Conservation (phyloP, 2,329 filamentous ascomycete genomes). For the Penicillium aurantiogriseum region DNA sequence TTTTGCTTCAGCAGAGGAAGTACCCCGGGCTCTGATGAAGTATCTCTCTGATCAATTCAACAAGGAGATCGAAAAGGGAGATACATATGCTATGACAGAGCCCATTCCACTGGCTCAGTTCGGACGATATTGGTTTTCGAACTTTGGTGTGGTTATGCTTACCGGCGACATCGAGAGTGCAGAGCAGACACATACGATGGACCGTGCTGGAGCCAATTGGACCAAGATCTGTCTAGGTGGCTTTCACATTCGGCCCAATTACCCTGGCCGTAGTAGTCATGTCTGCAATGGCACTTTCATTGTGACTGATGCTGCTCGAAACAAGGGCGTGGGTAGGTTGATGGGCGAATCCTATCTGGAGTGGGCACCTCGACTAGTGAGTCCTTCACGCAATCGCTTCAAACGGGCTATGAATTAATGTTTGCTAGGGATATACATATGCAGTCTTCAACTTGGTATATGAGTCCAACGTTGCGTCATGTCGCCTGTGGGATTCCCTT, state of each 20-base stretch:
- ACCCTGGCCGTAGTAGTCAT: constrained; percentile 85
- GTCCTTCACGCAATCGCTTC: constrained; percentile 32
- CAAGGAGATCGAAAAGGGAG: constrained; percentile 85
- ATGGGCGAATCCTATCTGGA: constrained; percentile 77
- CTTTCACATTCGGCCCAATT: constrained; percentile 94
- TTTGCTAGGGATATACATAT: constrained; percentile 72
- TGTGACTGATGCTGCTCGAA: constrained; percentile 69
- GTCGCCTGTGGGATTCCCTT: constrained; percentile 86
- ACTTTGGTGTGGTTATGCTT: constrained; percentile 85
- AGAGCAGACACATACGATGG: constrained; percentile 52
- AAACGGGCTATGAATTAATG: constrained; percentile 31
- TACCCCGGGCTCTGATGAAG: constrained; percentile 70
- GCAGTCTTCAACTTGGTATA: constrained; percentile 94
- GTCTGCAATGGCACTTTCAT: constrained; percentile 77
- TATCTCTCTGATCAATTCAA: constrained; percentile 84
- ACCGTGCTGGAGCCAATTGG: constrained; percentile 67
- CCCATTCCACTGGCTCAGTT: constrained; percentile 72
- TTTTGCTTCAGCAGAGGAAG: constrained; percentile 71
- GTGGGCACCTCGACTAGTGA: constrained; percentile 66
- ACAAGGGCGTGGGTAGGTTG: constrained; percentile 70
- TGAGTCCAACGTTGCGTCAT: constrained; percentile 87
- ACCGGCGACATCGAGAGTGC: constrained; percentile 68
- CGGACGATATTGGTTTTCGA: constrained; percentile 83
- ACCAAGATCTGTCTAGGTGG: constrained; percentile 77
- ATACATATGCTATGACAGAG: constrained; percentile 87